Evolutionary conservation across 2,329 filamentous ascomycete genomes (phyloP).

Genomic region (Hirsutella thompsonii): DNA sequence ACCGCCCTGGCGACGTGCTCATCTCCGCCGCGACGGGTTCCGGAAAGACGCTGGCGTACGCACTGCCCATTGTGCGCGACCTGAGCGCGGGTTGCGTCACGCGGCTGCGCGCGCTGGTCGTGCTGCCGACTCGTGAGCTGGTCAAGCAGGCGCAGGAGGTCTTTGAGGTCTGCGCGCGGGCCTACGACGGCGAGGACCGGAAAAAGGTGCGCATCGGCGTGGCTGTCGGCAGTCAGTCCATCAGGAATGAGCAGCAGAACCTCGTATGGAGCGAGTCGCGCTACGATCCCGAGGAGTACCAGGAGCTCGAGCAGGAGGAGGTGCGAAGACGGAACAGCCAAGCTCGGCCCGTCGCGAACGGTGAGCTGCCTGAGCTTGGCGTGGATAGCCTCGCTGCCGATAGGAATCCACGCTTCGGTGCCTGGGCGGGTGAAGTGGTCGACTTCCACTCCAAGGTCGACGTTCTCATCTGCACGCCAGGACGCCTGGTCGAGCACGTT

Average conservation of each 20-base stretch:
- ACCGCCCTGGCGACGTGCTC: constrained; percentile 63
- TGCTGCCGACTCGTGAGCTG: constrained; percentile 83
- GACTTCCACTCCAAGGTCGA: constrained; percentile 63
- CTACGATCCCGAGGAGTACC: constrained; percentile 51
- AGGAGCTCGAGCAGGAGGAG: constrained; percentile 13
- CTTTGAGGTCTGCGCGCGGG: constrained; percentile 59
- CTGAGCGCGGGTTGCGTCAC: constrained; percentile 53
- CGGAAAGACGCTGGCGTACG: constrained; percentile 87
- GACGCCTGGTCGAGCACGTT: constrained; percentile 82
- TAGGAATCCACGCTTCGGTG: constrained; percentile 18
- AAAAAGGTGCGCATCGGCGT: constrained; percentile 69
- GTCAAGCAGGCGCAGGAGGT: constrained; percentile 75
- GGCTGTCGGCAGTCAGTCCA: constrained; percentile 67
- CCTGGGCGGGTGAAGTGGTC: constrained; percentile 39
- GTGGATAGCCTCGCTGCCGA: constrained; percentile 5
- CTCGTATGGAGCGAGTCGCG: constrained; percentile 32
- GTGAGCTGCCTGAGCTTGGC: constrained; percentile 9
- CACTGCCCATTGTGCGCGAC: constrained; percentile 71
- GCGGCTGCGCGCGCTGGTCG: constrained; percentile 63
- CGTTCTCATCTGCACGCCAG: constrained; percentile 82
- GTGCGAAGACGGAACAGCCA: constrained; percentile 2
- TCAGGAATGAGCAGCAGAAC: constrained; percentile 48
- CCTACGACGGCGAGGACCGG: constrained; percentile 38
- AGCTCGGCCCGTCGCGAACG: constrained; percentile 4
- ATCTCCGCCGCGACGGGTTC: constrained; percentile 91